Conservation (phyloP, 2,329 filamentous ascomycete species). For the Trematosphaeria pertusa region DNA sequence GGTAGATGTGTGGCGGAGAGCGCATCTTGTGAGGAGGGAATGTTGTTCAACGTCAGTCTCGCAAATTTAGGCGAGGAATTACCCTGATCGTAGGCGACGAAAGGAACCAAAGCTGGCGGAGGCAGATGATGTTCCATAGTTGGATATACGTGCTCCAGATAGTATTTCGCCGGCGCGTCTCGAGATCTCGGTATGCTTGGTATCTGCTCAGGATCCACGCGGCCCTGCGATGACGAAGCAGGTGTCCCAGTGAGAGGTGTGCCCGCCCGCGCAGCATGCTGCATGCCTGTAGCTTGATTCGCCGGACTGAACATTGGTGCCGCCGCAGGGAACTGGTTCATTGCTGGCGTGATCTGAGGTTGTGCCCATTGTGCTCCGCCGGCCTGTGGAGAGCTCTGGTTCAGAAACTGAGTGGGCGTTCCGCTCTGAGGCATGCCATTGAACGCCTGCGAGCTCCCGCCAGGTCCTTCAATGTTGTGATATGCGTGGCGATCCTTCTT, state of each 20-base stretch:
- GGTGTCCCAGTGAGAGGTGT: constrained; percentile 42
- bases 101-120: constrained; percentile 85
- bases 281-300: constrained; percentile 42
- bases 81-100: constrained; percentile 93
- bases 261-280: constrained; percentile 43
- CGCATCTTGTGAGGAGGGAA: constrained; percentile 82
- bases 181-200: constrained; percentile 88
- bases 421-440: constrained; percentile 70
- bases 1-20: constrained; percentile 82
- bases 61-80: constrained; percentile 96
- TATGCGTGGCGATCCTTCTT: constrained; percentile 97
- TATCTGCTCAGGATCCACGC: constrained; percentile 89
- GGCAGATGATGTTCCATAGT: constrained; percentile 95
- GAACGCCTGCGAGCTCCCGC: constrained; percentile 71
- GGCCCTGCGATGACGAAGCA: constrained; percentile 70
- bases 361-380: constrained; percentile 50
- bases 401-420: constrained; percentile 65
- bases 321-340: constrained; percentile 69
- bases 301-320: constrained; percentile 60
- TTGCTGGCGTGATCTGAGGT: constrained; percentile 53
- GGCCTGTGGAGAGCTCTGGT: constrained; percentile 47
- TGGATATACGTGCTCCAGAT: constrained; percentile 85
- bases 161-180: constrained; percentile 83
- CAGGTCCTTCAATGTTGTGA: constrained; percentile 79
- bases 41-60: constrained; percentile 90